Base-by-base conservation (phyloP, 257 asterid genomes). In the Ilex aquifolium region DNA sequence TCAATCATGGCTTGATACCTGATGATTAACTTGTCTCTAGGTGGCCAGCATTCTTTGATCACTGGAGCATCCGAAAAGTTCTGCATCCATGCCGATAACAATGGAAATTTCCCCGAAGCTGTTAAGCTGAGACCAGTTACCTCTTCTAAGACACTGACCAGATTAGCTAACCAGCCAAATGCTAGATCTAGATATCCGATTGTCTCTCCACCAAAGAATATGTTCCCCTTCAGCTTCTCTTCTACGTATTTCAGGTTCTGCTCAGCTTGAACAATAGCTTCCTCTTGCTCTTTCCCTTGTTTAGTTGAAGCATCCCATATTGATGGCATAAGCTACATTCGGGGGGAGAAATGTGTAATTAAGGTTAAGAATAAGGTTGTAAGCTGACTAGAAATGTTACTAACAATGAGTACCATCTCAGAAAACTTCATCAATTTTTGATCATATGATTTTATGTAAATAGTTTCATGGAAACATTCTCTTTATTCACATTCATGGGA, bases 181-280 rank as follows among this genome's bases (percentile, higher is more conserved):
- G 74, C 85, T n/a, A 85, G 39, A 66, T 87, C 95, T 13, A 85
- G 61, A 70, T 79, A 85, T 21, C 87, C 95, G 3, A 85, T 81
- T 5, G 27, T 56, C 32, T 85, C 87, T 31, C 90, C 95, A 49
- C 87, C 76, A 13, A 80, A 85, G 69, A 77, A 79, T 30, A 67
- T 2, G 11, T 49, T 49, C n/a, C 17, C 54, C 54, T 49, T 49
- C 4, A 49, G 14, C 17, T 49, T 4, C 14, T 49, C 17, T 15
- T 49, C 54, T 12, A 49, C 1, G 10, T 4, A 3, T 15, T 11
- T 49, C 10, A 49, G 17, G 14, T 4, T 15, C 54, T 49, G 1
- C 54, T 15, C 10, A 4, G 2, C 54, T 7, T 7, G n/a, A 49
- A 49, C 14, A 12, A 49, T 49, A 12, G 54, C 54, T 15, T 11